Conservation (phyloP, 2,329 filamentous ascomycete genomes). For the Cercospora sp. region DNA sequence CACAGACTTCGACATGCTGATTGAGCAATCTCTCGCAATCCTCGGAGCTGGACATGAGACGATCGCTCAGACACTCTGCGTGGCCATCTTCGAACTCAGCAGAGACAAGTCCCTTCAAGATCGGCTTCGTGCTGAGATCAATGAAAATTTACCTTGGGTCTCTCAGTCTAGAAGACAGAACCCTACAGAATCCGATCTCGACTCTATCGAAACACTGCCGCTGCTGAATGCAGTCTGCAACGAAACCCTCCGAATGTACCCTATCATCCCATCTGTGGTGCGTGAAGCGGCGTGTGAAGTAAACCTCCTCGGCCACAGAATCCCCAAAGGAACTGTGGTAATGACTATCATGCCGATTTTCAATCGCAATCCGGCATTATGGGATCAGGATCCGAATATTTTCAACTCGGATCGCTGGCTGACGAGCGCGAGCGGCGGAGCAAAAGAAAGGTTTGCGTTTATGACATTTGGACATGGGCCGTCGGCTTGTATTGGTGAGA, state of each 20-base stretch:
- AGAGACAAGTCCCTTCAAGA: neutral
- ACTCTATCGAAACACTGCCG: neutral
- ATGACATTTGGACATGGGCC: neutral
- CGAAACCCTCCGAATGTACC: neutral
- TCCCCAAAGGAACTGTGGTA: neutral
- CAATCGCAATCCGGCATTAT: neutral
- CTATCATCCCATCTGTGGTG: neutral
- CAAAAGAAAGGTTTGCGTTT: neutral
- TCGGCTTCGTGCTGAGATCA: neutral
- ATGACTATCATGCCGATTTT: neutral
- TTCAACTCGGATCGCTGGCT: neutral
- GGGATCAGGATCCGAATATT: neutral
- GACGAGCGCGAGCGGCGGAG: neutral
- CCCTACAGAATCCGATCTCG: neutral
- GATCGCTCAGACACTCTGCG: neutral
- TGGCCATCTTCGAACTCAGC: neutral
- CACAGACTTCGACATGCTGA: neutral
- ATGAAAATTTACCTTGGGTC: neutral
- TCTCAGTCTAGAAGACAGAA: neutral
- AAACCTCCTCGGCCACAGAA: neutral
- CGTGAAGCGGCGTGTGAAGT: neutral
- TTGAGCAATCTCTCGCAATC: neutral
- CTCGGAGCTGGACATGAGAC: conserved; percentile 1
- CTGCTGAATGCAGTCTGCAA: neutral
- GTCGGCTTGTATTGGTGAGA: neutral